Percentiles rank a stretch among this genome's conserved stretches.
Evolutionary conservation across 2,329 filamentous ascomycete species (phyloP).

Genomic region (Trichophyton benhamiae): DNA sequence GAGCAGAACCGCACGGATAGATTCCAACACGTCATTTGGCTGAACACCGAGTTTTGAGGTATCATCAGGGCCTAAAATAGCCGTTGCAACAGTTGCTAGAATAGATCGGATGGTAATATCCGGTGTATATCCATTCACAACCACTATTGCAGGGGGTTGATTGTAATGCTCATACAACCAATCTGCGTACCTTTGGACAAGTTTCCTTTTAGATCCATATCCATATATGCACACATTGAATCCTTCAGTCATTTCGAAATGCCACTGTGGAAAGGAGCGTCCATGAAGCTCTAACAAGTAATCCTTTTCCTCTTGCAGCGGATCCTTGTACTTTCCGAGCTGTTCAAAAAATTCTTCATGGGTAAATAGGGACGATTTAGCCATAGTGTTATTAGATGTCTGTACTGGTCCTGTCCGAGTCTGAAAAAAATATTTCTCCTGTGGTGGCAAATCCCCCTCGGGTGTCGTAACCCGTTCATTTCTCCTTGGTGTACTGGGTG

Average conservation of each 20-base stretch:
- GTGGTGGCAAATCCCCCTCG: conserved; percentile 66
- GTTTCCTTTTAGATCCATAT: conserved; percentile 72
- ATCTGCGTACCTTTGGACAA: conserved; percentile 64
- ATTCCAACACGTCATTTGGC: conserved; percentile 55
- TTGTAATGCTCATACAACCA: conserved; percentile 45
- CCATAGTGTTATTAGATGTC: conserved; percentile 76
- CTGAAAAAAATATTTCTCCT: conserved; percentile 89
- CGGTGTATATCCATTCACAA: conserved; percentile 69
- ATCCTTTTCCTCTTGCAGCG: conserved; percentile 56
- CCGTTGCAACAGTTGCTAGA: conserved; percentile 49
- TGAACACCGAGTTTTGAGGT: conserved; percentile 48
- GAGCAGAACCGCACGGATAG: conserved; percentile 51
- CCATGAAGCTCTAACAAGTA: conserved; percentile 64
- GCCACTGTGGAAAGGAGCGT: conserved; percentile 80
- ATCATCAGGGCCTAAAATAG: conserved; percentile 38
- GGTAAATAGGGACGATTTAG: conserved; percentile 61
- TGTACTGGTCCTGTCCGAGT: conserved; percentile 70
- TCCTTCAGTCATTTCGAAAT: conserved; percentile 72
- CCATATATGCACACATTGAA: conserved; percentile 89
- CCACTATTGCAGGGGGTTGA: conserved; percentile 48
- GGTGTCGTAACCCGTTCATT: conserved; percentile 60
- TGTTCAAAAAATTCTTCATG: conserved; percentile 84
- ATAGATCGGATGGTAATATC: conserved; percentile 35
- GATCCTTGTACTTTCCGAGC: conserved; percentile 52
- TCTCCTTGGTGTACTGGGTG: conserved; percentile 26